Conservation (phyloP, 1,139 yeast genomes). For the Pichia sp. region DNA sequence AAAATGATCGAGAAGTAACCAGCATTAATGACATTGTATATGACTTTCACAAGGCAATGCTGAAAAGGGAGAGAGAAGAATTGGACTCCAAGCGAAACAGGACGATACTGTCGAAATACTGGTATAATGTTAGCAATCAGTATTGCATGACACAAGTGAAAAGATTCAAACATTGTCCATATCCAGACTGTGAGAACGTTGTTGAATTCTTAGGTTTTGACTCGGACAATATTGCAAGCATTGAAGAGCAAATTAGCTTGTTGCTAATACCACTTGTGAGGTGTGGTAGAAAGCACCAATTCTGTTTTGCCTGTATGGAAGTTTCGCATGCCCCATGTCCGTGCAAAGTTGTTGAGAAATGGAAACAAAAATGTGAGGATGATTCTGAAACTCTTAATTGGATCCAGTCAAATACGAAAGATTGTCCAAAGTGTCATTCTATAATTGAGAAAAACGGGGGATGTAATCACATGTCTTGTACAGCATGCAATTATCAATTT, state of each 20-base stretch:
- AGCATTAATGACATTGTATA: conserved; percentile 23
- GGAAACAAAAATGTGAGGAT: conserved; percentile 80
- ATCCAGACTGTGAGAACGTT: conserved; percentile 70
- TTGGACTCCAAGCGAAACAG: conserved; percentile 20
- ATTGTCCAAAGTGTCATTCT: conserved; percentile 66
- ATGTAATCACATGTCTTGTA: conserved; percentile 92
- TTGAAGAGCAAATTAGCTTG: conserved; percentile 34
- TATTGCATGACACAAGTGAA: conserved; percentile 49
- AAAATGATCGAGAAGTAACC: neutral
- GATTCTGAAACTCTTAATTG: conserved; percentile 88
- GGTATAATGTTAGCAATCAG: conserved; percentile 37
- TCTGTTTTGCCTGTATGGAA: conserved; percentile 78
- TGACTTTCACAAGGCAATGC: conserved; percentile 25
- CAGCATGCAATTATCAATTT: conserved; percentile 70
- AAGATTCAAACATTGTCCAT: conserved; percentile 74
- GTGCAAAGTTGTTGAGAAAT: conserved; percentile 60
- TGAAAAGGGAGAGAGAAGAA: conserved; percentile 23
- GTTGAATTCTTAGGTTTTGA: conserved; percentile 44
- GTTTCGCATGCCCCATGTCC: conserved; percentile 77
- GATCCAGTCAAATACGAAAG: conserved; percentile 84
- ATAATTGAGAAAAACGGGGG: conserved; percentile 78
- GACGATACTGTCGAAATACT: conserved; percentile 23
- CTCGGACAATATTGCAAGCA: conserved; percentile 29
- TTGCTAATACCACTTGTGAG: conserved; percentile 56
- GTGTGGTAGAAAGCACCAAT: conserved; percentile 64